Conservation (phyloP, 1,284 basidiomycete species). For the Trichosporon sp. region DNA sequence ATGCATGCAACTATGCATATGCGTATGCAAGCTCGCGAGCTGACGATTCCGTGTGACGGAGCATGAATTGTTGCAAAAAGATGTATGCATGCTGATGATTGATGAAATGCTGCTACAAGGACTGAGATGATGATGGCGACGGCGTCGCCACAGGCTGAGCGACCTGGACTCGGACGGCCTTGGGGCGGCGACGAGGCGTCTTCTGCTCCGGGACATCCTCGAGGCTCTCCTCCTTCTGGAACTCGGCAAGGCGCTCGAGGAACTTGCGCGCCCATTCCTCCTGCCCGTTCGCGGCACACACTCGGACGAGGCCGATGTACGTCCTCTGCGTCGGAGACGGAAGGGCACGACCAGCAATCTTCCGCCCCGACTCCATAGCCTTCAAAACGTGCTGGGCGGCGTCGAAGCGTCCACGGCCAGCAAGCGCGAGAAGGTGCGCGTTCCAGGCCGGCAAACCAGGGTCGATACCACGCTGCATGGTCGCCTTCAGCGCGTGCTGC, state of each 20-base stretch:
- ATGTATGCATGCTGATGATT: not conserved
- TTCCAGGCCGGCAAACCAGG: constrained; percentile 24
- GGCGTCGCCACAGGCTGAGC: not conserved
- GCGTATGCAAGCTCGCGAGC: not conserved
- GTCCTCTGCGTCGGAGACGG: constrained; percentile 11
- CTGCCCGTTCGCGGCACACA: constrained; percentile 4
- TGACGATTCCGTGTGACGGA: too few species aligned
- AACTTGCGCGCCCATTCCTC: not conserved
- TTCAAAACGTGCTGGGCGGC: constrained; percentile 24
- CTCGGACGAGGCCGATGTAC: constrained; percentile 15
- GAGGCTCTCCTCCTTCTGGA: not conserved
- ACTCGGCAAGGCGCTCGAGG: constrained; percentile 5
- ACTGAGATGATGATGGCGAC: not conserved
- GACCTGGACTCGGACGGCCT: not conserved
- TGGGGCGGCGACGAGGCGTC: not conserved
- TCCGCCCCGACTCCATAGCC: constrained; percentile 21
- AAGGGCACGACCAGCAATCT: not conserved
- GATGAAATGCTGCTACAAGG: not conserved
- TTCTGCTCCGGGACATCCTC: not conserved
- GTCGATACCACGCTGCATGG: constrained; percentile 16
- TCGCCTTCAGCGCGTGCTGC: constrained; percentile 14
- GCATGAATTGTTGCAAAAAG: not conserved
- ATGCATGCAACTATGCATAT: not conserved
- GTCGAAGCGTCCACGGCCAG: constrained; percentile 18
- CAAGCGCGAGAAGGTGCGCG: constrained; percentile 24